phyloP scores from a whole-genome alignment of 148 eudicot species.

The Rhododendron kiyosumense region DNA sequence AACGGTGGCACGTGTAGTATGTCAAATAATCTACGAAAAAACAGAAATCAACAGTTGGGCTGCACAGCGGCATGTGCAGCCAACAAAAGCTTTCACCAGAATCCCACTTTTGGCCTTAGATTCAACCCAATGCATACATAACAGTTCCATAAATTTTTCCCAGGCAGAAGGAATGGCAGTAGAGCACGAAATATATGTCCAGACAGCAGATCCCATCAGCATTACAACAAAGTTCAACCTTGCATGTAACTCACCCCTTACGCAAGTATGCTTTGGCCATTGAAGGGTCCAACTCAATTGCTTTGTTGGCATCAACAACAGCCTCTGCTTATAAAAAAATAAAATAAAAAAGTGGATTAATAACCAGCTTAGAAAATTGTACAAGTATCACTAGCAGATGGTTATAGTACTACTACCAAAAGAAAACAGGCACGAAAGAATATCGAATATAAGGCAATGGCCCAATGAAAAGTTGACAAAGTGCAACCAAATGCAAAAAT shows the following conservation, averaged over 20 bases:
- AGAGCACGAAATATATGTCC: not conserved
- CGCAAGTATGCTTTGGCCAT: conserved; percentile 83
- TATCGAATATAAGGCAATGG: not conserved
- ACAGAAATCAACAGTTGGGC: not conserved
- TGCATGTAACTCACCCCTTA: conserved; percentile 59
- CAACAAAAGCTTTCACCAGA: not conserved
- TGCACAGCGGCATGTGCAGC: not conserved
- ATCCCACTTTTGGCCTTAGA: not conserved
- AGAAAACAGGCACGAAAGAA: not conserved
- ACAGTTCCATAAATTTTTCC: not conserved
- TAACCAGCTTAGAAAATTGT: not conserved
- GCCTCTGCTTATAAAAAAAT: conserved; percentile 52
- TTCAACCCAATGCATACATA: not conserved
- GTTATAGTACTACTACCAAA: not conserved
- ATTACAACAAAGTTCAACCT: not conserved
- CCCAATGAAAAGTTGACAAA: not conserved
- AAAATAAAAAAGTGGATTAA: not conserved
- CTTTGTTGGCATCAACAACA: conserved; percentile 83
- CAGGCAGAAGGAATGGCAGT: not conserved
- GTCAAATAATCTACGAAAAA: conserved; percentile 2
- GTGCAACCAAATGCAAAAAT: not conserved
- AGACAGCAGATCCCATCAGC: not conserved
- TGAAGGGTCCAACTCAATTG: conserved; percentile 67
- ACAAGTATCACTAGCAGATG: not conserved
- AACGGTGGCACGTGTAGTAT: not conserved